These are phyloP conservation scores for Acanthamoeba healyi DNA, from an alignment of 208 protist species.

Conservation along the genomic window DNA sequence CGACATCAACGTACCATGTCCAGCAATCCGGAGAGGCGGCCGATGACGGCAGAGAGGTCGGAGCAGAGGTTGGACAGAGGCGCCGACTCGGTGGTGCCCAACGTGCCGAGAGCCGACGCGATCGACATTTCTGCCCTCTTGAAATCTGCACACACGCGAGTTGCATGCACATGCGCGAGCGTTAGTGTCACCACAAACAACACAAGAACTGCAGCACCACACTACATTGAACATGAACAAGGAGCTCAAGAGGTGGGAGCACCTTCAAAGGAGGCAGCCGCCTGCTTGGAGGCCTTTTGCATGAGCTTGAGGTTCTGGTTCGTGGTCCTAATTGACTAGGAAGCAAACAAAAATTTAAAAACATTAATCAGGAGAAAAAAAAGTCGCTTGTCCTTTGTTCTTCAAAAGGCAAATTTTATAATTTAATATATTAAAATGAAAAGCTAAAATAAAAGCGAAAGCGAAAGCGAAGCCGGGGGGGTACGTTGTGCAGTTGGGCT, in stretches of 20 bases:
- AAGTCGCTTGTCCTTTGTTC: neutral
- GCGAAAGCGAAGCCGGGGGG: neutral
- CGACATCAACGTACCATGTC: conserved; percentile 13
- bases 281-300: conserved; percentile 54
- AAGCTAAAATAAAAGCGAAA: conserved; percentile 7
- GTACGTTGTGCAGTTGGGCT: conserved; percentile 25
- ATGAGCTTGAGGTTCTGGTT: conserved; percentile 64
- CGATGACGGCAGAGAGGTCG: conserved; percentile 58
- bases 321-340: conserved; percentile 14
- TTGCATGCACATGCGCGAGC: no score
- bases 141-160: conserved; percentile 53
- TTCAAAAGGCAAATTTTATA: neutral
- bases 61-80: conserved; percentile 44
- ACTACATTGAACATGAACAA: neutral
- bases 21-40: conserved; percentile 32
- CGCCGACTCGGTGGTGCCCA: conserved; percentile 36
- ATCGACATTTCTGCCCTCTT: conserved; percentile 57
- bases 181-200: no score
- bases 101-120: neutral
- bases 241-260: neutral
- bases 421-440: conserved; percentile 1
- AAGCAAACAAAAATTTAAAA: neutral
- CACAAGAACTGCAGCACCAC: no score
- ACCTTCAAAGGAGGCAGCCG: conserved; percentile 60
- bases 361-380: neutral